Evolutionary conservation across 345 rosid genomes (phyloP), one percentile per base, ranked within the genome.

Genomic region (Corchorus olitorius): DNA sequence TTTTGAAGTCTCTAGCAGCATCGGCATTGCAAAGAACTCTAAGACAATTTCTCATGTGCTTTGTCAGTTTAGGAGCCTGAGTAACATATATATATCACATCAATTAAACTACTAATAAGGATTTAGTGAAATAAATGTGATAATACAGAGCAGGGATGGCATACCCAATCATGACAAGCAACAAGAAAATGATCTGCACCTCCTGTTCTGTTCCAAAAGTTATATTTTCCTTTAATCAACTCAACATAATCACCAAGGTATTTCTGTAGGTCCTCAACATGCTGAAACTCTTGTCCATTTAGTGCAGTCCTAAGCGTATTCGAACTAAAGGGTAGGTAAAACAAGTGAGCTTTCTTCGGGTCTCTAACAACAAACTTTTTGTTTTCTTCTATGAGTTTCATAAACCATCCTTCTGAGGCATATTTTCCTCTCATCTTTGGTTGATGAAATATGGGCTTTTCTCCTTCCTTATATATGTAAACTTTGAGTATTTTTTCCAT

Each of bases 161-260:
- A 64, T 94, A 94, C 98, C 99, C 99, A 93, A 83, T 94, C 98
- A 82, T 94, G 98, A 78, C 98, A 94, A 83, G 91, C 95, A 43
- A 87, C 98, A 27, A 93, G 78, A 80, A 94, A 91, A 81, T 94
- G 98, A 86, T 94, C 98, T 0, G 92, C 91, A 75, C 97, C 98
- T 35, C 81, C 78, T 4, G 92, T 93, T 84, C 94, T 85, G 86
- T 90, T 94, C 98, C 97, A 94, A 81, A 89, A 94, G 67, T 80
- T 83, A 76, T 93, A 88, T 81, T 85, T 89, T 41, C 80, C 76
- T 6, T 93, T 86, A 75, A 94, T 78, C 69, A 86, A 72, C 82
- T 83, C 85, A 8, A 89, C 86, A 76, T 90, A 93, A 65, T 85
- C 84, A 75, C 85, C 83, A 49, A 94, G 78, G 76, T 84, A 79